Base-by-base conservation (phyloP, 75 land plant species). In the Isoetes taiwanensis region DNA sequence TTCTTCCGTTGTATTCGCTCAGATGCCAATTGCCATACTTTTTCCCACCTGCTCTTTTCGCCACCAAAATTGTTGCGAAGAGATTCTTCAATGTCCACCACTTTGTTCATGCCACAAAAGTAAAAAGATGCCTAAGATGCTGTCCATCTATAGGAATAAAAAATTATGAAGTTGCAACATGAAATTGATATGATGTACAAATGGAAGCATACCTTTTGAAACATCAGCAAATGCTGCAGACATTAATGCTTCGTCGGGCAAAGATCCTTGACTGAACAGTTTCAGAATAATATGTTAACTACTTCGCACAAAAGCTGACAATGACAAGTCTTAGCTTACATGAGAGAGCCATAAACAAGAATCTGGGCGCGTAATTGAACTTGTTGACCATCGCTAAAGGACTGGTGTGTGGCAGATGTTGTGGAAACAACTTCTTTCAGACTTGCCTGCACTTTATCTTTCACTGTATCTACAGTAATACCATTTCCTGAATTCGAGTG, bases 351-450 rank as follows among this genome's bases (percentile, higher is more conserved):
- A 72, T 86, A 86, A 52, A 86, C 93, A 75, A 86, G 76, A 12
- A 86, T 86, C 42, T 86, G 93, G 1, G 93, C 93, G 59, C 93
- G 84, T 40, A 86, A 70, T 64, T 86, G 93, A 21, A 83, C 77
- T 76, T 86, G 93, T 30, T 86, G 93, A 32, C 66, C 46, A 59
- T 83, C 93, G 4, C 81, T 78, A 37, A 86, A 86, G 57, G 93
- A 84, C 65, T 83, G 91, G 6, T 70, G 71, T n/a, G n/a, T n/a
- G n/a, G n/a, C n/a, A n/a, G n/a, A n/a, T n/a, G n/a, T n/a, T n/a
- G n/a, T n/a, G n/a, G n/a, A n/a, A n/a, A n/a, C n/a, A n/a, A n/a
- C n/a, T n/a, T n/a, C n/a, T n/a, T n/a, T n/a, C n/a, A n/a, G n/a
- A n/a, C n/a, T n/a, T n/a, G n/a, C n/a, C n/a, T n/a, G n/a, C n/a